A percentile compares a stretch with the other conserved stretches of the same genome.
These are phyloP conservation scores for Cercospora sp. DNA, from an alignment of 2,329 filamentous ascomycete species.

Conservation along the genomic window DNA sequence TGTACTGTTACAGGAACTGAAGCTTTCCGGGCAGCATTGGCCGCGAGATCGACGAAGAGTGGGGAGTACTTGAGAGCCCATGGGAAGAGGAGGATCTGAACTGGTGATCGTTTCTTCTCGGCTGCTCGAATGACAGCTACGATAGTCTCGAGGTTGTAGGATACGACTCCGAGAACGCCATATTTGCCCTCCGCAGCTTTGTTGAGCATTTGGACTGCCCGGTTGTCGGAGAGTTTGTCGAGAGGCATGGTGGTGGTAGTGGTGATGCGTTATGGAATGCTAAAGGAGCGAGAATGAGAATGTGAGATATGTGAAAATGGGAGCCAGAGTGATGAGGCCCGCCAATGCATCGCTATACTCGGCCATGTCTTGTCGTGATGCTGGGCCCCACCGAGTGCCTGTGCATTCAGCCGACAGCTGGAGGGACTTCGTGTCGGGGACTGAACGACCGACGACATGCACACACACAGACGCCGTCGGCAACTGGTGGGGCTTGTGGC, in stretches of 20 bases:
- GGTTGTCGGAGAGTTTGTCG: conserved; percentile 32
- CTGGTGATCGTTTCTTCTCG: conserved; percentile 65
- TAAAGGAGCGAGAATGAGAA: not conserved
- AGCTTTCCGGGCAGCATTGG: conserved; percentile 46
- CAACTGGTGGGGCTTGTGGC: not conserved
- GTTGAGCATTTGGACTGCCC: conserved; percentile 39
- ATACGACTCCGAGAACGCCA: conserved; percentile 39
- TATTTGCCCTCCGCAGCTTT: conserved; percentile 39
- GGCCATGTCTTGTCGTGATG: not conserved
- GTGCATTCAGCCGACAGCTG: conserved; percentile 4
- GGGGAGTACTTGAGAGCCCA: conserved; percentile 70
- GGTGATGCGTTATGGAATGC: not conserved
- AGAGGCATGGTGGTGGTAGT: conserved; percentile 25
- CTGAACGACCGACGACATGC: not conserved
- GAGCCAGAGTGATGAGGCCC: not conserved
- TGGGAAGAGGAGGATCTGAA: conserved; percentile 73
- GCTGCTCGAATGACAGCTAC: conserved; percentile 68
- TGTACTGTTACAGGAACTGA: conserved; percentile 49
- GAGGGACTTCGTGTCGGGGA: not conserved
- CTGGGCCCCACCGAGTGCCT: not conserved
- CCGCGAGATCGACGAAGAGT: conserved; percentile 49
- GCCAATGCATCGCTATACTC: conserved; percentile 2
- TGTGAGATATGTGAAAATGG: not conserved
- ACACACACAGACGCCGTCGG: not conserved
- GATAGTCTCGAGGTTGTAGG: conserved; percentile 64